phyloP scores from a whole-genome alignment of 2,329 filamentous ascomycete species.

The Lecanicillium sp. region DNA sequence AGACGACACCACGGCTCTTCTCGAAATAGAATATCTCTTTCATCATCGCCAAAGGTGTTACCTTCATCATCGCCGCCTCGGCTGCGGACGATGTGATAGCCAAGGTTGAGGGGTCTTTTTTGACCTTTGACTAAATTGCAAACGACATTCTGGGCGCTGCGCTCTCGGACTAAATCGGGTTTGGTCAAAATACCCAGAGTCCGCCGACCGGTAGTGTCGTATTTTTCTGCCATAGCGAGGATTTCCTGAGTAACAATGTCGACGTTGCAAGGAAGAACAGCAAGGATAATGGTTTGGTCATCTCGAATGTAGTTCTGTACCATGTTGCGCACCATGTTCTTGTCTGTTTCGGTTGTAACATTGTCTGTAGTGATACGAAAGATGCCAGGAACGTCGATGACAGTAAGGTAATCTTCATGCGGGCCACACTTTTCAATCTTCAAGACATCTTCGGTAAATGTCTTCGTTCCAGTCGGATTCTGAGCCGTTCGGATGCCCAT shows the following conservation, averaged over 20 bases:
- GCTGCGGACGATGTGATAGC: slow-evolving; percentile 22
- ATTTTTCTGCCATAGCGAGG: slow-evolving; percentile 31
- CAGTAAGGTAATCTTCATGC: slow-evolving; percentile 39
- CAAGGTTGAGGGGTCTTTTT: slow-evolving; percentile 17
- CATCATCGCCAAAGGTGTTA: not conserved
- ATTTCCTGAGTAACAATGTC: slow-evolving; percentile 42
- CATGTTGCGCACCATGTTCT: slow-evolving; percentile 39
- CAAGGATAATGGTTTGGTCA: slow-evolving; percentile 34
- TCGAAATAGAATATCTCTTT: not conserved
- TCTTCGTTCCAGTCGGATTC: slow-evolving; percentile 15
- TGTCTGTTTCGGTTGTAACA: slow-evolving; percentile 40
- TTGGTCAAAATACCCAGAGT: slow-evolving; percentile 43
- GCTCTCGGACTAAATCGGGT: slow-evolving; percentile 33
- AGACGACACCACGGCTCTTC: slow-evolving; percentile 12
- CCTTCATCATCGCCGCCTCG: slow-evolving; percentile 19
- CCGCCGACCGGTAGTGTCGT: slow-evolving; percentile 30
- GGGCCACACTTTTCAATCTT: slow-evolving; percentile 39
- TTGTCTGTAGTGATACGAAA: slow-evolving; percentile 35
- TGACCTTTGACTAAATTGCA: slow-evolving; percentile 17
- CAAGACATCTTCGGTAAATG: slow-evolving; percentile 42
- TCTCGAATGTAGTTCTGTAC: slow-evolving; percentile 41
- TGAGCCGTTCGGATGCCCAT: slow-evolving; percentile 37
- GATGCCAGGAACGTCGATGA: slow-evolving; percentile 52
- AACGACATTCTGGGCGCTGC: slow-evolving; percentile 15
- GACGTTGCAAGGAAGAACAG: slow-evolving; percentile 36